Percentiles rank a stretch among this genome's conserved stretches.
These are phyloP conservation scores for Mycena capillaripes DNA, from an alignment of 768 basidiomycete genomes.

Conservation along the genomic window DNA sequence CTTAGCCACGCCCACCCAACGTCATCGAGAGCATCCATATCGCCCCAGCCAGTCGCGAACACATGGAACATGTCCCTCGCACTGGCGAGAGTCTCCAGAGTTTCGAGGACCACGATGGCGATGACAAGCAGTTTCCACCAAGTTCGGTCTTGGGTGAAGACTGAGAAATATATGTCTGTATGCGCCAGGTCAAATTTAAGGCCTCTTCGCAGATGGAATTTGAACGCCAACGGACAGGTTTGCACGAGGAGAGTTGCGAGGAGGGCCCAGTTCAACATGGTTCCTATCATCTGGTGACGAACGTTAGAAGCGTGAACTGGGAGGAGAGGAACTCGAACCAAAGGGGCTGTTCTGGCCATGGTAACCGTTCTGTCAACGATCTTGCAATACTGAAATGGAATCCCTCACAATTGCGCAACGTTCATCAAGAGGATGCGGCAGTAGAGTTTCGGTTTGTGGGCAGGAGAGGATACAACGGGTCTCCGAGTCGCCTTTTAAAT, in stretches of 20 bases:
- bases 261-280: neutral
- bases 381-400: too few relatives aligned
- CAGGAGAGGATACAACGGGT: too few relatives aligned
- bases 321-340: too few relatives aligned
- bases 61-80: neutral
- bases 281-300: neutral
- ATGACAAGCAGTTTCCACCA: constrained; percentile 22
- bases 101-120: constrained; percentile 19
- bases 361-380: too few relatives aligned
- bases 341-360: too few relatives aligned
- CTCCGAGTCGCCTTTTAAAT: too few relatives aligned
- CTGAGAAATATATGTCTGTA: constrained; percentile 11
- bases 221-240: neutral
- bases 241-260: neutral
- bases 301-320: neutral
- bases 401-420: too few relatives aligned
- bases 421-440: too few relatives aligned
- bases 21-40: constrained; percentile 9
- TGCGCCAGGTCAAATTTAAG: neutral
- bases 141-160: constrained; percentile 20
- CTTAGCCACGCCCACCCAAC: constrained; percentile 31
- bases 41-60: constrained; percentile 28
- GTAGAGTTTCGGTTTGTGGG: too few relatives aligned
- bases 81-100: constrained; percentile 16
- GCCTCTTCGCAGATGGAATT: neutral